These are phyloP conservation scores for Diaporthe sp. DNA, from an alignment of 2,329 filamentous ascomycete genomes.

Conservation along the genomic window DNA sequence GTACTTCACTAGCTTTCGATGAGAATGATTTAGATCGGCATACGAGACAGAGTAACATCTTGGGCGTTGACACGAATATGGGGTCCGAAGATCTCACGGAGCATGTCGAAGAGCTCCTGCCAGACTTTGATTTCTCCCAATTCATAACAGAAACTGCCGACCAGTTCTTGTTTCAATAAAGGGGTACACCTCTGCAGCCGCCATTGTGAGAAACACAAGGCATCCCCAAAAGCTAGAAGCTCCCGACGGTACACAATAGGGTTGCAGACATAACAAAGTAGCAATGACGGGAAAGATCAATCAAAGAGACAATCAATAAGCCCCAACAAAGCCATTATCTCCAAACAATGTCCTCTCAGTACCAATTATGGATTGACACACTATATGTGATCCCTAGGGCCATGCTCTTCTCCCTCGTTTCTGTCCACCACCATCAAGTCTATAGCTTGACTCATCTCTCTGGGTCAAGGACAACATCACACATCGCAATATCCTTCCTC, in stretches of 20 bases:
- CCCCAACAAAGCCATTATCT: not conserved
- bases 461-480: not conserved
- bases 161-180: not conserved
- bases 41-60: not conserved
- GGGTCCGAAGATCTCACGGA: not conserved
- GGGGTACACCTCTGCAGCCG: not conserved
- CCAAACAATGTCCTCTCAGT: not conserved
- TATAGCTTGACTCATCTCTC: not conserved
- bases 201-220: not conserved
- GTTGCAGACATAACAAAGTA: not conserved
- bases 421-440: too few relatives aligned
- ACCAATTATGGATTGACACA: not conserved
- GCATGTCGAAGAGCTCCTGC: not conserved
- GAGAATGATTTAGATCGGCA: not conserved
- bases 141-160: slow-evolving; percentile 2
- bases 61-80: not conserved
- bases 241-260: too few relatives aligned
- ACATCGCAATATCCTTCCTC: not conserved
- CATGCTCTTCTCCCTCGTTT: too few relatives aligned
- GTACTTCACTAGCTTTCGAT: not conserved
- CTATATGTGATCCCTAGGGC: not conserved
- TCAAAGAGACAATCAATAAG: not conserved
- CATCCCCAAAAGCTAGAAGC: not conserved
- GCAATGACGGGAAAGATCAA: not conserved
- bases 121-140: slow-evolving; percentile 9